Conservation (phyloP, 2,329 filamentous ascomycete species). For the Huntiella bhutanensis region DNA sequence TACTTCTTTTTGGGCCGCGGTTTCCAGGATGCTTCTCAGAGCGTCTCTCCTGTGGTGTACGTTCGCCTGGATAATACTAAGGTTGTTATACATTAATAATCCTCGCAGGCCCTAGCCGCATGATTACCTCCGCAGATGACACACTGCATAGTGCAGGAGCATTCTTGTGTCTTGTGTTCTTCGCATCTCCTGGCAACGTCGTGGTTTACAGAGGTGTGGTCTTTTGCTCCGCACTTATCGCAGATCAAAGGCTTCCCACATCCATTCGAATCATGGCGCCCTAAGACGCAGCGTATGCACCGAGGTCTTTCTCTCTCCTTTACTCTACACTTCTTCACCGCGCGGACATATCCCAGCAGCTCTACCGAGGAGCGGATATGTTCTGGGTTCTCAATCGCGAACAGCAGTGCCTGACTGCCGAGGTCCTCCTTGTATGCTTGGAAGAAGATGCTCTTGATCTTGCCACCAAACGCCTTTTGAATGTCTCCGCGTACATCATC, state of each 20-base stretch:
- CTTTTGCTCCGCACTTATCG: neutral
- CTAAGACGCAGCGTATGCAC: neutral
- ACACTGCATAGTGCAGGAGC: neutral
- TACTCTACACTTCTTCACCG: neutral
- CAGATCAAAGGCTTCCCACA: neutral
- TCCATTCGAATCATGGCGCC: neutral
- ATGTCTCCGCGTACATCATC: neutral
- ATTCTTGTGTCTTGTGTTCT: neutral
- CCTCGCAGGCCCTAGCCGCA: neutral
- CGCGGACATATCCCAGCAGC: neutral
- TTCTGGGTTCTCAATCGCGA: neutral
- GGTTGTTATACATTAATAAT: neutral
- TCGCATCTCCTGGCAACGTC: neutral
- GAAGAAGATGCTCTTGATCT: neutral
- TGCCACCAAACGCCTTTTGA: neutral
- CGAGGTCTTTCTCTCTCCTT: neutral
- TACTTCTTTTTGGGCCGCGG: neutral
- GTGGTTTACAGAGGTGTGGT: neutral
- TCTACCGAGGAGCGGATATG: neutral
- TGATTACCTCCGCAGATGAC: neutral
- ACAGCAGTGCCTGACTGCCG: neutral
- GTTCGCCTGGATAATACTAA: neutral
- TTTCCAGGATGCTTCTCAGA: neutral
- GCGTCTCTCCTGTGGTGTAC: neutral
- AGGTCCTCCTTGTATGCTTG: neutral